Evolutionary conservation across 1,284 basidiomycete genomes (phyloP).

Genomic region (Paramarasmius palmivorus): DNA sequence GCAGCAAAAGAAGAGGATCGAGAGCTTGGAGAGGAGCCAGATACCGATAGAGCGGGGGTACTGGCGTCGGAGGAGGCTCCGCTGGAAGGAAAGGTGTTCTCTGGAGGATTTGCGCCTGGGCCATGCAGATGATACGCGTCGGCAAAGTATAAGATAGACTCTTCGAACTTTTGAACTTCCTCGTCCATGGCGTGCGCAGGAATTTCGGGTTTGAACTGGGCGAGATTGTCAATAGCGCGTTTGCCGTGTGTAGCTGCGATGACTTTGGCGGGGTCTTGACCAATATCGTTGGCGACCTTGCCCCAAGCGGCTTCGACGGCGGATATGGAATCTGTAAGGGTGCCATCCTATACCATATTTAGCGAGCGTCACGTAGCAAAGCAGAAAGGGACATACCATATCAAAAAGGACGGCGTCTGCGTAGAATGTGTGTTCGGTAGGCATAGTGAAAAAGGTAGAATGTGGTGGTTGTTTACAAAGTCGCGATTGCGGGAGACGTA

Average conservation of each 20-base stretch:
- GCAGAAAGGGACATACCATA: conserved; percentile 50
- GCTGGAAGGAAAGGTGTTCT: conserved; percentile 20
- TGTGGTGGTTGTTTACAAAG: too few species aligned
- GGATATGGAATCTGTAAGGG: conserved; percentile 17
- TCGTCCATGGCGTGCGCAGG: conserved; percentile 62
- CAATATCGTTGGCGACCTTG: conserved; percentile 69
- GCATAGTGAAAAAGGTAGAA: too few species aligned
- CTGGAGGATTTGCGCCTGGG: conserved; percentile 32
- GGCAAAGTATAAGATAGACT: conserved; percentile 70
- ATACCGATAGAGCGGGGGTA: conserved; percentile 38
- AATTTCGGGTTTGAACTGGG: conserved; percentile 57
- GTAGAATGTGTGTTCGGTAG: conserved; percentile 34
- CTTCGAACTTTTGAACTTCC: conserved; percentile 69
- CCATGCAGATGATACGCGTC: conserved; percentile 59
- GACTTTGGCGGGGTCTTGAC: conserved; percentile 61
- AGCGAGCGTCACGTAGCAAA: conserved; percentile 21
- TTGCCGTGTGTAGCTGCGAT: conserved; percentile 78
- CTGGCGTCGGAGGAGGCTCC: conserved; percentile 30
- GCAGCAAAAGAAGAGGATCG: conserved; percentile 37
- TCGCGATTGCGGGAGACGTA: too few species aligned
- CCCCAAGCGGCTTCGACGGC: conserved; percentile 81
- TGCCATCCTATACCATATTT: conserved; percentile 23
- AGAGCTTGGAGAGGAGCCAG: conserved; percentile 38
- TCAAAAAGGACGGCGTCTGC: conserved; percentile 72
- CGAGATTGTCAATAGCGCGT: conserved; percentile 66